These are phyloP conservation scores for Diaporthe sp. DNA, from an alignment of 2,329 filamentous ascomycete species.

Conservation along the genomic window DNA sequence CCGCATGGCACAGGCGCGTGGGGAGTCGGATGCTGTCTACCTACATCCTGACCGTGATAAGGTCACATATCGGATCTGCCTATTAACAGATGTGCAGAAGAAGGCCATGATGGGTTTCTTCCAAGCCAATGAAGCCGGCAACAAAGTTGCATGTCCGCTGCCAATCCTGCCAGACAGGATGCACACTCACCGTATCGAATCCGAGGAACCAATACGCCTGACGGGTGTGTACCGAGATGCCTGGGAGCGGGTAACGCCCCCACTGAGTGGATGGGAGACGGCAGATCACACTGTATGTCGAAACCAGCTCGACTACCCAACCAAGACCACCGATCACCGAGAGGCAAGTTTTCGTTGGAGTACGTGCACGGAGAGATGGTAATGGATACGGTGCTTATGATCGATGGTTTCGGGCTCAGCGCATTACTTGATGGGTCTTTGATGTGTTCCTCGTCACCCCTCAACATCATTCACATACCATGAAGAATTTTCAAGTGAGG, in stretches of 20 bases:
- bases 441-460: too few species aligned
- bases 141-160: neutral
- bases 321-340: neutral
- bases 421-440: too few species aligned
- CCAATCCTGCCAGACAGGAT: neutral
- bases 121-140: neutral
- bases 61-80: conserved; percentile 43
- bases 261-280: neutral
- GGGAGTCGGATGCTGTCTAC: conserved; percentile 38
- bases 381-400: neutral
- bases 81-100: conserved; percentile 43
- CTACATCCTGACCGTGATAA: conserved; percentile 41
- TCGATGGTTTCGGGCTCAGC: too few species aligned
- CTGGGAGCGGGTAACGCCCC: neutral
- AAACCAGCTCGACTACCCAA: neutral
- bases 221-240: neutral
- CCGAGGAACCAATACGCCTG: neutral
- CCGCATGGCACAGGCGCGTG: neutral
- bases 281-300: neutral
- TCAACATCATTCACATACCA: too few species aligned
- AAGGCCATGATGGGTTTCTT: neutral
- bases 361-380: neutral
- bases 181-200: neutral
- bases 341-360: neutral
- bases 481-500: too few species aligned